These are phyloP conservation scores for Termitomyces sp. DNA, from an alignment of 768 basidiomycete genomes.

Conservation along the genomic window DNA sequence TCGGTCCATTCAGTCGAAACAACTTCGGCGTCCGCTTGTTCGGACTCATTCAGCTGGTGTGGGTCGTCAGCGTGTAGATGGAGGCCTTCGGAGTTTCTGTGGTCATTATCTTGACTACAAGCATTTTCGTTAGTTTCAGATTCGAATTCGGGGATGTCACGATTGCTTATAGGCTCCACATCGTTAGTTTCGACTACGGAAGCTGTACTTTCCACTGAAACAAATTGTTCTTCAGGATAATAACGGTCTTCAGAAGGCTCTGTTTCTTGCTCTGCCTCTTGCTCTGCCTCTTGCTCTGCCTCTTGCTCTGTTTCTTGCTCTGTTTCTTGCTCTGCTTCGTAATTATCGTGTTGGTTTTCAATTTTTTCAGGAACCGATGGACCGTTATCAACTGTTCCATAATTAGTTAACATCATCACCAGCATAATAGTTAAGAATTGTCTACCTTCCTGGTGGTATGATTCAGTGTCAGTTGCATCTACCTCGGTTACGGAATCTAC, in stretches of 20 bases:
- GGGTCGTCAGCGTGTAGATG: not conserved
- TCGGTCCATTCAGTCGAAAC: not conserved
- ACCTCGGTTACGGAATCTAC: not conserved
- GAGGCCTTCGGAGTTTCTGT: not conserved
- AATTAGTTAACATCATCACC: not conserved
- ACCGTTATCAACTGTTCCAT: not conserved
- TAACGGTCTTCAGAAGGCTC: not conserved
- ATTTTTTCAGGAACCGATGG: not conserved
- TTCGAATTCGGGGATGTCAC: not conserved
- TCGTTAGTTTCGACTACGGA: not conserved
- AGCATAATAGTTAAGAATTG: not conserved
- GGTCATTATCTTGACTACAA: not conserved
- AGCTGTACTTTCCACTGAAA: not conserved
- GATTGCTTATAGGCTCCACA: not conserved
- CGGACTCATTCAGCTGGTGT: not conserved
- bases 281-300: too few relatives aligned
- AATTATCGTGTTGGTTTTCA: slow-evolving; percentile 1
- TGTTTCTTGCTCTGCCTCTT: not conserved
- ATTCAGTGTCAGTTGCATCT: not conserved
- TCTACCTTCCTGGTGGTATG: not conserved
- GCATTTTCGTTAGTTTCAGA: not conserved
- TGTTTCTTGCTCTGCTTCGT: slow-evolving; percentile 11
- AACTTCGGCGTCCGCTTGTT: not conserved
- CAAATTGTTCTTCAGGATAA: not conserved
- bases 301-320: not conserved